A percentile compares a stretch with the other conserved stretches of the same genome.
These are phyloP conservation scores for Leishmania amazonensis DNA, from an alignment of 208 protist species.

Conservation along the genomic window DNA sequence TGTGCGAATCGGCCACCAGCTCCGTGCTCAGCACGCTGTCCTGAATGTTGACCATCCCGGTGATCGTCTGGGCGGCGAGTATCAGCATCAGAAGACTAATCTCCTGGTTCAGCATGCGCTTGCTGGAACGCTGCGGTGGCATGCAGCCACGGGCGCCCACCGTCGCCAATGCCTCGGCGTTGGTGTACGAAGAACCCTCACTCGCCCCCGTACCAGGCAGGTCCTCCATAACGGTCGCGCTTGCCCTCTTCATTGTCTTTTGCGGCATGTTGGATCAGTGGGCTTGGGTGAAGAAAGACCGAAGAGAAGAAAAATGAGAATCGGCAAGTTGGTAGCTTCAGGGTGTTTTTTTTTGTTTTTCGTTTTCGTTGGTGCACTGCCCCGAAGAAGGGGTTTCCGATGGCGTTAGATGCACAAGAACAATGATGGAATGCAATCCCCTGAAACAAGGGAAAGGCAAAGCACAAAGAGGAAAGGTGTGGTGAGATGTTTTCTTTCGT, in stretches of 20 bases:
- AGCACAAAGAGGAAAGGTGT: not conserved
- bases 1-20: constrained; percentile 44
- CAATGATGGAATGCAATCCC: not conserved
- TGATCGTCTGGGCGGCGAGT: constrained; percentile 50
- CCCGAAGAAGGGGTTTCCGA: not conserved
- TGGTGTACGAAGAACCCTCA: not conserved
- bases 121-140: constrained; percentile 16
- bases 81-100: constrained; percentile 59
- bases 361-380: not conserved
- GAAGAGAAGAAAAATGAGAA: not conserved
- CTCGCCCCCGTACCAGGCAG: not conserved
- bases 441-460: not conserved
- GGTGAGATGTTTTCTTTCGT: not conserved
- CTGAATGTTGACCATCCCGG: constrained; percentile 33
- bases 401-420: not conserved
- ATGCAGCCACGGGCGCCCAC: constrained; percentile 1
- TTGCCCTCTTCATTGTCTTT: constrained; percentile 5
- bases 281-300: not conserved
- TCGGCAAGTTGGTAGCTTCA: not conserved
- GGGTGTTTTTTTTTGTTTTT: not conserved
- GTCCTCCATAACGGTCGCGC: constrained; percentile 4
- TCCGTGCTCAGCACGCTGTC: constrained; percentile 67
- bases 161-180: not conserved
- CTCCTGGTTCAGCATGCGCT: constrained; percentile 41
- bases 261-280: not conserved